Base-by-base conservation (phyloP, 169 alveolate genomes). In the Cryptosporidium ubiquitum region DNA sequence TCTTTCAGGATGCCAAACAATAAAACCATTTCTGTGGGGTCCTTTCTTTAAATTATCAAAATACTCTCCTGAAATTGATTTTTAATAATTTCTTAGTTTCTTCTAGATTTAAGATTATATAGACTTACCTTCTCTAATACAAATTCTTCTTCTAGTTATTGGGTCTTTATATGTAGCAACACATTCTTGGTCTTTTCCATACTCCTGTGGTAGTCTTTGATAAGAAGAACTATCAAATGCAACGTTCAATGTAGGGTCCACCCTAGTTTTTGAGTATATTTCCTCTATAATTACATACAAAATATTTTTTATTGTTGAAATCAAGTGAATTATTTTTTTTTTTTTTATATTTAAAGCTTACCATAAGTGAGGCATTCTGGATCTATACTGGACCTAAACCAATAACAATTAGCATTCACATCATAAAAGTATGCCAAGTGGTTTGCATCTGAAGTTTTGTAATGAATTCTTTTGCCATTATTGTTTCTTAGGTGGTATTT, bases 141-240 rank as follows among this genome's bases (percentile, higher is more conserved):
- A 79, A 39, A 79, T 20, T 26, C 89, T 79, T 14, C 23, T 79
- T 29, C 75, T 64, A 1, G 69, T 79, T 7, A 40, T 29, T 37
- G 89, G 73, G 23, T 79, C 89, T n/a, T 64, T 58, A 31, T 79
- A 64, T 7, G 89, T 79, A n/a, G 89, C 75, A 47, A 61, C 89
- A n/a, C 89, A 79, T 47, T 79, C 89, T 61, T 51, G 20, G 44
- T 79, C 89, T 29, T 20, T 31, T 29, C 89, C 89, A 29, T 79
- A 79, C 29, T 40, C 68, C 39, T 79, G 89, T 26, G 89, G 89
- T 3, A 61, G 33, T 42, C 40, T 33, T 2, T 58, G 44, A 47
- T 79, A 79, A 16, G 40, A 42, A 12, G 89, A 79, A 33, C 68
- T 61, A 5, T 79, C 89, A 44, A 79, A 79, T 42, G 79, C 89